Base-by-base conservation (phyloP, 73 alveolate genomes). In the Breviolum minutum region DNA sequence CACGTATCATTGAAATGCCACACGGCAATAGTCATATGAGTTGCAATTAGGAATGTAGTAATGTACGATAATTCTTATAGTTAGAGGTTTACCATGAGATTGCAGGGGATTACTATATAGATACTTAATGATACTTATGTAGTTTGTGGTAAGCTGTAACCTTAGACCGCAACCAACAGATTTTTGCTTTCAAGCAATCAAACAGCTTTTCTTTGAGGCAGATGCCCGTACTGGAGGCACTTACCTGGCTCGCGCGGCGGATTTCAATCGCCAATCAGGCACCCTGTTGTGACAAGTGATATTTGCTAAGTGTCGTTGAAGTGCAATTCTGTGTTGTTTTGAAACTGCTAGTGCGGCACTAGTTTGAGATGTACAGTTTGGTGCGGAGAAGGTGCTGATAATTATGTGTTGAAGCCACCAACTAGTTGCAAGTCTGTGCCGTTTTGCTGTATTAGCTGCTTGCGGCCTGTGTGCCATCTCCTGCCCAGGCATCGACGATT, bases 201-300 rank as follows among this genome's bases (percentile, higher is more conserved):
- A 40, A 3, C 13, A 73, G 82, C 40, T 73, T 29, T 40, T 26
- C 68, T 29, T 27, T 27, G 40, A 83, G 92, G 94, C 94, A 8
- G 94, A 86, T 63, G 94, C 94, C 8, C 94, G 94, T 17, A 86
- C 94, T 8, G 99, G 99, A 26, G 99, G 99, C 12, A 94, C 99
- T 11, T 94, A 80, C 85, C 64, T 94, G 69, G 99, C 99, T 4
- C 60, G 99, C 22, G 99, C 99, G 14, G 99, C 99, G 24, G 99
- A 94, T 82, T 94, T 94, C 64, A 77, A 94, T 54, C 99, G 99
- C 63, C 99, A 94, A 66, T 62, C 94, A 16, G 86, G 94, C 76
- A 54, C 54, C 54, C 3, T 40, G 54, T 14, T 20, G n/a, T 48
- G 48, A 19, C 85, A 74, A 22, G 85, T 76, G 20, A 24, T 76